These are phyloP conservation scores for Euphorbia lathyris DNA, from an alignment of 345 rosid species.

Conservation along the genomic window DNA sequence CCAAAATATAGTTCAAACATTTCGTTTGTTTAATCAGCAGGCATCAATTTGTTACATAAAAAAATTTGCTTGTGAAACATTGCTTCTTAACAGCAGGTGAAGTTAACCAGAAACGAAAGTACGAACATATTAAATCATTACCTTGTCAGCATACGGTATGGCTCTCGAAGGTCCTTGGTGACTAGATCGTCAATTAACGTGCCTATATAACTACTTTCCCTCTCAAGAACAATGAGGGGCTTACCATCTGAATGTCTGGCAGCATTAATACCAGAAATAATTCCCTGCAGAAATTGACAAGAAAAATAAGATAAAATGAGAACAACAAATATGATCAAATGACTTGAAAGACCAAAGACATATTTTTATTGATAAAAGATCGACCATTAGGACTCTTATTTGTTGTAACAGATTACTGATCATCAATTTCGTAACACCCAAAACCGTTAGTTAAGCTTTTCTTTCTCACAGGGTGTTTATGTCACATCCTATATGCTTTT, in stretches of 20 bases:
- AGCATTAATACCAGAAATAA: slow-evolving; percentile 91
- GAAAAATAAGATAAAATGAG: not conserved
- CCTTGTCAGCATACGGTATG: slow-evolving; percentile 97
- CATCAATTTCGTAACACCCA: not conserved
- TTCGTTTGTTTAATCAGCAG: not conserved
- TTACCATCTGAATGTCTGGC: slow-evolving; percentile 84
- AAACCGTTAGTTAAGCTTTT: not conserved
- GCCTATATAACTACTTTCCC: slow-evolving; percentile 94
- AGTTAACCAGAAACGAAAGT: not conserved
- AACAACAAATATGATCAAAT: not conserved
- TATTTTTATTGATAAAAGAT: not conserved
- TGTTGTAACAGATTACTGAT: not conserved
- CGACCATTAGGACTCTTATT: not conserved
- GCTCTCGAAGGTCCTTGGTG: slow-evolving; percentile 96
- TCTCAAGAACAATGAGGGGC: slow-evolving; percentile 81
- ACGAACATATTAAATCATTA: slow-evolving; percentile 16
- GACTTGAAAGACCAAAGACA: not conserved
- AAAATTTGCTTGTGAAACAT: slow-evolving; percentile 10
- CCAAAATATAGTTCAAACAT: not conserved
- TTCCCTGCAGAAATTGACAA: slow-evolving; percentile 47
- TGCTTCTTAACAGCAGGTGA: not conserved
- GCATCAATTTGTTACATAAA: not conserved
- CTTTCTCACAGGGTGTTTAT: not conserved
- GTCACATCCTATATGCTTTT: not conserved
- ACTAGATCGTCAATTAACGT: slow-evolving; percentile 92